Conservation (phyloP, 1,139 yeast species). For the Geotrichum aggregatum region DNA sequence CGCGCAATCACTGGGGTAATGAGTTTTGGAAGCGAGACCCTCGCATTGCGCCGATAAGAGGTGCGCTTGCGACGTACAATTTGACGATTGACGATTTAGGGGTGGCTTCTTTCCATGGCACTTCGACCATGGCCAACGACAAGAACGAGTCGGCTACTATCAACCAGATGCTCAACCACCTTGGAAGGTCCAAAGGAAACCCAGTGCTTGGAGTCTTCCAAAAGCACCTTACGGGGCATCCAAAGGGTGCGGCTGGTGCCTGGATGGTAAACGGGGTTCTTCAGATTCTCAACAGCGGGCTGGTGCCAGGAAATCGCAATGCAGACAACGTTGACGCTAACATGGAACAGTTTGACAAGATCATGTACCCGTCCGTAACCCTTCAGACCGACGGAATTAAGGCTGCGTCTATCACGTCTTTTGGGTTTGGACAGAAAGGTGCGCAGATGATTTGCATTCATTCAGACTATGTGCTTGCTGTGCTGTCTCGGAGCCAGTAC, state of each 20-base stretch:
- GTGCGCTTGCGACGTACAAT: conserved; percentile 90
- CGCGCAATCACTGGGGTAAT: conserved; percentile 93
- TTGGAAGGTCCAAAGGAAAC: conserved; percentile 96
- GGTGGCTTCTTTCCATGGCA: conserved; percentile 98
- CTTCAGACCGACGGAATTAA: conserved; percentile 94
- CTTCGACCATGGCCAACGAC: conserved; percentile 96
- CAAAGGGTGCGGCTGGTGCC: conserved; percentile 99
- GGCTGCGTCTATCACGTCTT: conserved; percentile 94
- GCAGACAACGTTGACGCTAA: conserved; percentile 90
- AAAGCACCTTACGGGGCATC: conserved; percentile 97
- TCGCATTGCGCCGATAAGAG: conserved; percentile 93
- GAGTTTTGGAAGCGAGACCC: conserved; percentile 87
- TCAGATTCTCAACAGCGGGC: conserved; percentile 84
- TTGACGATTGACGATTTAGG: conserved; percentile 90
- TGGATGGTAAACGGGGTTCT: conserved; percentile 99
- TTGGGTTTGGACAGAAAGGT: conserved; percentile 99
- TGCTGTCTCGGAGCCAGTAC: conserved; percentile 66
- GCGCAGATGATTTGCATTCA: conserved; percentile 90
- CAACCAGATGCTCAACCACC: conserved; percentile 85
- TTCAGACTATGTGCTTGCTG: conserved; percentile 87
- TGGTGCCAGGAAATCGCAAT: conserved; percentile 97
- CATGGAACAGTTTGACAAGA: conserved; percentile 78
- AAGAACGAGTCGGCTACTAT: conserved; percentile 93
- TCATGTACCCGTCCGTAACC: conserved; percentile 89
- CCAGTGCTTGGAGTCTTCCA: conserved; percentile 98